Conservation (phyloP, 2,329 filamentous ascomycete genomes). For the Trichocomaceae sp. region DNA sequence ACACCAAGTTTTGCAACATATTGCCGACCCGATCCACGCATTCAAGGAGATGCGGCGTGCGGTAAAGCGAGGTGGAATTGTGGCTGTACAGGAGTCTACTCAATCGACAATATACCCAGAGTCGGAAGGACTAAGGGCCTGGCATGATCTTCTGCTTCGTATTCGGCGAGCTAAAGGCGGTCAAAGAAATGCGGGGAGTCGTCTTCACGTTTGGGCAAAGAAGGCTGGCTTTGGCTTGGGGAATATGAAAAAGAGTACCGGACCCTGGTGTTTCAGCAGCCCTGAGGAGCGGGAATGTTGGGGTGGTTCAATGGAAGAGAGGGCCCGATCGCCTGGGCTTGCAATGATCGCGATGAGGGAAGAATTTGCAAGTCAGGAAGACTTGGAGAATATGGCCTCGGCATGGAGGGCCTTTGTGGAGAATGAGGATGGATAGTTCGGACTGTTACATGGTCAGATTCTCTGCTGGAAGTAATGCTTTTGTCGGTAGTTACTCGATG, state of each 20-base stretch:
- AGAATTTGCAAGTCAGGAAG: slow-evolving; percentile 26
- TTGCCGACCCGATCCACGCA: slow-evolving; percentile 45
- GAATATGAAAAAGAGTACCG: slow-evolving; percentile 24
- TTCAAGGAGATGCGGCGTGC: slow-evolving; percentile 51
- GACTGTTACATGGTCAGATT: slow-evolving; percentile 33
- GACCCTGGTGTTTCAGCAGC: slow-evolving; percentile 32
- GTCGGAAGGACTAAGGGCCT: background rate
- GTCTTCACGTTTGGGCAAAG: slow-evolving; percentile 31
- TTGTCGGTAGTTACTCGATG: no score
- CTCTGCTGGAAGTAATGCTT: slow-evolving; percentile 27
- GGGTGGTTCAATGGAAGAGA: slow-evolving; percentile 29
- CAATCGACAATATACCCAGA: no score
- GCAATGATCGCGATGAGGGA: slow-evolving; percentile 23
- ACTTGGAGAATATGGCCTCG: slow-evolving; percentile 26
- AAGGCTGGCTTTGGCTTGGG: slow-evolving; percentile 27
- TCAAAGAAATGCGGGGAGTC: slow-evolving; percentile 23
- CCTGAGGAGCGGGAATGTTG: slow-evolving; percentile 29
- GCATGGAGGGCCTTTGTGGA: slow-evolving; percentile 32
- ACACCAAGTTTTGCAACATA: slow-evolving; percentile 53
- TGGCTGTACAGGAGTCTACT: slow-evolving; percentile 42
- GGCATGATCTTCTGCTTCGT: background rate
- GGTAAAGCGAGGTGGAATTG: slow-evolving; percentile 45
- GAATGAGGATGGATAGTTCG: slow-evolving; percentile 33
- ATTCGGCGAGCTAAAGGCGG: slow-evolving; percentile 19
- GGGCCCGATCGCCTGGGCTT: slow-evolving; percentile 25